Percentiles rank a stretch among this genome's conserved stretches.
These are phyloP conservation scores for Helichrysum umbraculigerum DNA, from an alignment of 129 eudicot species.

Conservation along the genomic window DNA sequence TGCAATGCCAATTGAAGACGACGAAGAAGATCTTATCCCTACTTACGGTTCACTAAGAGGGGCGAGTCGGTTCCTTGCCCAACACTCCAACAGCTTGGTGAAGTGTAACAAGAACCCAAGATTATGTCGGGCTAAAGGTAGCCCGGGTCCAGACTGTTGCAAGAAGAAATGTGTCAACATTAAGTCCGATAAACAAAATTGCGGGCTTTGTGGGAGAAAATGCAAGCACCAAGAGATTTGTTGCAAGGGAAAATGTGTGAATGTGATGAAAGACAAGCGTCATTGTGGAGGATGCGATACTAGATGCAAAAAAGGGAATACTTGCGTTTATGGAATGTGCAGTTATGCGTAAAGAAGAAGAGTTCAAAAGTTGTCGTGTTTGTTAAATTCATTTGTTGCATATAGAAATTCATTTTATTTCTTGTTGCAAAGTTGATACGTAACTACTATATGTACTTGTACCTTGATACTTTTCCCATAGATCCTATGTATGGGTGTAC, in stretches of 20 bases:
- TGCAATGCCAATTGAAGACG: slow-evolving; percentile 26
- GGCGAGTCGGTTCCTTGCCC: slow-evolving; percentile 40
- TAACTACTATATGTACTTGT: neutral
- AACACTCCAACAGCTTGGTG: slow-evolving; percentile 24
- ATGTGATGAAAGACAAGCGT: slow-evolving; percentile 34
- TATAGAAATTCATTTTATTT: slow-evolving; percentile 15
- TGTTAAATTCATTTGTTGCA: neutral
- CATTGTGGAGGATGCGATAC: slow-evolving; percentile 65
- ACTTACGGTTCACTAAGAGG: slow-evolving; percentile 39
- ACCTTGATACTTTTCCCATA: neutral
- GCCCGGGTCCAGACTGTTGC: slow-evolving; percentile 66
- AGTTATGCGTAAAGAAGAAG: slow-evolving; percentile 45
- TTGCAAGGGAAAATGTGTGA: slow-evolving; percentile 64
- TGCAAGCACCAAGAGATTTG: slow-evolving; percentile 58
- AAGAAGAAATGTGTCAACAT: slow-evolving; percentile 64
- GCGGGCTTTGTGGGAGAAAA: slow-evolving; percentile 56
- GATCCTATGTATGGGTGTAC: neutral
- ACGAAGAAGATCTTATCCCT: slow-evolving; percentile 27
- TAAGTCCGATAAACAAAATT: slow-evolving; percentile 45
- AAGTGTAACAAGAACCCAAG: slow-evolving; percentile 64
- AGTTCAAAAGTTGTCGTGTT: neutral
- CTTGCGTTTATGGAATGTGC: slow-evolving; percentile 57
- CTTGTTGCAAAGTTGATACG: slow-evolving; percentile 9
- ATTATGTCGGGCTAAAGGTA: slow-evolving; percentile 53
- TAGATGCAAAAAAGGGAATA: slow-evolving; percentile 48